Percentiles rank a stretch among this genome's conserved stretches.
phyloP scores from a whole-genome alignment of 2,329 filamentous ascomycete genomes.

The Tolypocladium ophioglossoides region DNA sequence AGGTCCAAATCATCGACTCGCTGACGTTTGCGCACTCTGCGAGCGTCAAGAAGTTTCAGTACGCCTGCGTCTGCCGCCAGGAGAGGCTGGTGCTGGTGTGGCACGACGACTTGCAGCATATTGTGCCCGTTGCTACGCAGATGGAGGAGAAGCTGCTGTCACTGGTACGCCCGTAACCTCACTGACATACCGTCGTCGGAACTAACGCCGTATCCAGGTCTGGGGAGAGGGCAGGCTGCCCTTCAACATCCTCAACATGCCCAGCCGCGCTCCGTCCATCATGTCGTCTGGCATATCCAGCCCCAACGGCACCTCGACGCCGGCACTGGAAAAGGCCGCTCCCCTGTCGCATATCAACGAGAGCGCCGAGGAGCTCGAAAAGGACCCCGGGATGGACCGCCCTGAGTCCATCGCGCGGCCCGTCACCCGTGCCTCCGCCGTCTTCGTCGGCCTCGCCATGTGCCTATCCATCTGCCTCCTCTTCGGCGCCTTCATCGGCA shows the following conservation, averaged over 20 bases:
- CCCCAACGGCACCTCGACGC: conserved; percentile 8
- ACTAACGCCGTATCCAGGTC: conserved; percentile 7
- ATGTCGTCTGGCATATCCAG: conserved; percentile 8
- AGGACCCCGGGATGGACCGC: conserved; percentile 12
- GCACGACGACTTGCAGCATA: conserved; percentile 29
- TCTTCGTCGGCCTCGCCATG: conserved; percentile 27
- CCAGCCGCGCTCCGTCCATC: conserved; percentile 7
- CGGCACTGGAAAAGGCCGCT: conserved; percentile 8
- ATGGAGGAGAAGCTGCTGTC: conserved; percentile 22
- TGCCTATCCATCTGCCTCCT: conserved; percentile 26
- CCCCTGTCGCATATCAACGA: conserved; percentile 7
- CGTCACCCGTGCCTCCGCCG: conserved; percentile 22
- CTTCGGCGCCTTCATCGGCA: conserved; percentile 23
- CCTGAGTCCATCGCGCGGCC: conserved; percentile 31
- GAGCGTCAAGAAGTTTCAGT: conserved; percentile 30
- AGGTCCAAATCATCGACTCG: conserved; percentile 33
- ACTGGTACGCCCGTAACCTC: conserved; percentile 4
- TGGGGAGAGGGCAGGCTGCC: conserved; percentile 12
- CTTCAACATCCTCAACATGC: conserved; percentile 8
- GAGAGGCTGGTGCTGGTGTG: conserved; percentile 31
- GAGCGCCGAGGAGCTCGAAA: conserved; percentile 13
- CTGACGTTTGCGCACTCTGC: conserved; percentile 25
- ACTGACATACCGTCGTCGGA: background rate
- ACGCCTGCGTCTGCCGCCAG: conserved; percentile 29
- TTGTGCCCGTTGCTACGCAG: conserved; percentile 24